Base-by-base conservation (phyloP, 208 protist genomes). In the Strigomonas galati region DNA sequence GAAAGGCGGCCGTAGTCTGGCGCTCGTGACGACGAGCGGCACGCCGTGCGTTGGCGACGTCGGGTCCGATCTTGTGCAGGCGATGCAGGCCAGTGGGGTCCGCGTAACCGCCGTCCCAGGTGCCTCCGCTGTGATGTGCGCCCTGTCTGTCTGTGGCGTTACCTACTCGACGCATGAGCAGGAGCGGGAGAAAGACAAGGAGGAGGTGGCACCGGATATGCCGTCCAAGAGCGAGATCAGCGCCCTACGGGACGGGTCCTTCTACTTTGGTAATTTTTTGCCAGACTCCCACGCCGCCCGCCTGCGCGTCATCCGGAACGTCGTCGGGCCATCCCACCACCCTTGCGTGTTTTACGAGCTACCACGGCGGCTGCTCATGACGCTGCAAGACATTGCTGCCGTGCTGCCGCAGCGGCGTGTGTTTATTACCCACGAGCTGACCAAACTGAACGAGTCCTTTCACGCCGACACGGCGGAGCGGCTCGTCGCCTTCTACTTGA, bases 331-430 rank as follows among this genome's bases (percentile, higher is more conserved):
- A 14, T 82, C 83, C 15, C 75, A 67, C 14, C 78, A 78, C 67
- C 86, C 88, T 12, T 93, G 88, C 58, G 76, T 96, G 12, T 94
- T 96, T 65, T 96, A 93, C 69, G 91, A 96, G 67, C 66, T 93
- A 17, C 91, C 91, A n/a, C 80, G 83, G 0, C 84, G 91, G 24
- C 70, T 96, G 44, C 58, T 94, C 48, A 31, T 69, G 44, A 85
- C 92, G 65, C 69, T 96, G 65, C 81, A 89, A 59, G 91, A 96
- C 64, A 91, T 96, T 37, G 88, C 86, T 0, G 60, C 80, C 3
- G 68, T 92, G 6, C 32, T 91, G 40, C 88, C 91, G 7, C 57
- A 76, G 21, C 76, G 91, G n/a, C 82, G 82, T 26, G 85, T 96
- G 12, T 79, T 82, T 58, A 62, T 96, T n/a, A 72, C 77, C 12